These are phyloP conservation scores for Quercus tomentella DNA, from an alignment of 331 rosid genomes.

Conservation along the genomic window DNA sequence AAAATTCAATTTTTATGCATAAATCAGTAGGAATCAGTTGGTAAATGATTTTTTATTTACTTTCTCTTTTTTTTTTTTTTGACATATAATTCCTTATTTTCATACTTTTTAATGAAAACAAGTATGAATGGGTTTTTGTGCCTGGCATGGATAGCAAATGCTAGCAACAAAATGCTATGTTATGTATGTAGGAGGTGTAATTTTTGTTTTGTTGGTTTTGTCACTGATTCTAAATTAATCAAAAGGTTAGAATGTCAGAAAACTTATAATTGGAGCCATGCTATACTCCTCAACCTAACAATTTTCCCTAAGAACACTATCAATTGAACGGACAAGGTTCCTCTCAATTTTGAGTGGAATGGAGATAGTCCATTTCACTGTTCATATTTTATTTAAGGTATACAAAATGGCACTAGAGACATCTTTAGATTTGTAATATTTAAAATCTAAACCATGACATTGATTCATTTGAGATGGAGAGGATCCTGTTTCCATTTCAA, in stretches of 20 bases:
- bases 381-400: no score
- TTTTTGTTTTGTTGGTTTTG: not conserved
- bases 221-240: not conserved
- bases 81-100: not conserved
- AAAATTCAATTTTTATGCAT: not conserved
- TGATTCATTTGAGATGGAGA: no score
- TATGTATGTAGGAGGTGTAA: not conserved
- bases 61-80: not conserved
- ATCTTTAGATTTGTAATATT: no score
- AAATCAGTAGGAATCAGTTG: not conserved
- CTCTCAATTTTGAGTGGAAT: no score
- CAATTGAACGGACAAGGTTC: not conserved
- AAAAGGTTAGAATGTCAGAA: not conserved
- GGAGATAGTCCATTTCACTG: no score
- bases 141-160: not conserved
- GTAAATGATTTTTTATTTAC: not conserved
- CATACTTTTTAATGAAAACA: not conserved
- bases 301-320: not conserved
- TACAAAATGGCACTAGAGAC: no score
- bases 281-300: not conserved
- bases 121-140: not conserved
- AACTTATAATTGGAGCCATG: not conserved
- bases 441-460: no score
- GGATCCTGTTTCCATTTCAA: not conserved
- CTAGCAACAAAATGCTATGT: not conserved